Percentiles rank a stretch among this genome's conserved stretches.
Evolutionary conservation across 192 early-diverging fungal species (phyloP).

Genomic region (Dissophora globulifera): DNA sequence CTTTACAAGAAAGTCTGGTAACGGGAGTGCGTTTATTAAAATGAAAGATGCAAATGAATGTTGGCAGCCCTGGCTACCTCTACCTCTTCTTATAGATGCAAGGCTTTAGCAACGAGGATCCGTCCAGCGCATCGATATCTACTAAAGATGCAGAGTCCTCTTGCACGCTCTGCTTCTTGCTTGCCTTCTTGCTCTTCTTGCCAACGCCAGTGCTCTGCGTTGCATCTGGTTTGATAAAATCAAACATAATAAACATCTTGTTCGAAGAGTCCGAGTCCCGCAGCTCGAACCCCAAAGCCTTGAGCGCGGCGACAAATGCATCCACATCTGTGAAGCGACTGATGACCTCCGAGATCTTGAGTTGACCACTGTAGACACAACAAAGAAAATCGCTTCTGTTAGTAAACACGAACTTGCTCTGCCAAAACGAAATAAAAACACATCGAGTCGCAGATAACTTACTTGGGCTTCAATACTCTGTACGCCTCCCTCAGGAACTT

Average conservation of each 20-base stretch:
- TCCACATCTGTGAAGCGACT: constrained; percentile 87
- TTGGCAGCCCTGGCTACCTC: not conserved
- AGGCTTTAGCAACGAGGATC: constrained; percentile 64
- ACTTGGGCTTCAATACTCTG: constrained; percentile 83
- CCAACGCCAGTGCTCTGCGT: constrained; percentile 4
- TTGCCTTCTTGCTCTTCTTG: constrained; percentile 55
- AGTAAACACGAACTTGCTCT: too few species aligned
- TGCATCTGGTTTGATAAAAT: constrained; percentile 73
- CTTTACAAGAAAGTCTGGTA: too few species aligned
- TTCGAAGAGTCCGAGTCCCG: constrained; percentile 75
- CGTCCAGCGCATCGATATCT: constrained; percentile 42
- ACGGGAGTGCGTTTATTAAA: too few species aligned
- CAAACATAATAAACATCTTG: constrained; percentile 96
- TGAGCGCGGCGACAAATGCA: constrained; percentile 78
- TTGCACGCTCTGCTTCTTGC: constrained; percentile 56
- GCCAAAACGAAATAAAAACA: too few species aligned
- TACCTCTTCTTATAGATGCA: constrained; percentile 71
- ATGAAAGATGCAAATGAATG: too few species aligned
- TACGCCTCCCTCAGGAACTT: constrained; percentile 91
- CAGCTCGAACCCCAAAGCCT: constrained; percentile 81
- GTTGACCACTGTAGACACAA: constrained; percentile 70
- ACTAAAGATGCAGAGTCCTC: constrained; percentile 46
- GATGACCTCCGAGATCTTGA: constrained; percentile 95
- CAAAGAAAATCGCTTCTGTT: not conserved
- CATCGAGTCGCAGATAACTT: too few species aligned